These are phyloP conservation scores for Boletus eberwhitei DNA, from an alignment of 768 basidiomycete species.

Conservation along the genomic window DNA sequence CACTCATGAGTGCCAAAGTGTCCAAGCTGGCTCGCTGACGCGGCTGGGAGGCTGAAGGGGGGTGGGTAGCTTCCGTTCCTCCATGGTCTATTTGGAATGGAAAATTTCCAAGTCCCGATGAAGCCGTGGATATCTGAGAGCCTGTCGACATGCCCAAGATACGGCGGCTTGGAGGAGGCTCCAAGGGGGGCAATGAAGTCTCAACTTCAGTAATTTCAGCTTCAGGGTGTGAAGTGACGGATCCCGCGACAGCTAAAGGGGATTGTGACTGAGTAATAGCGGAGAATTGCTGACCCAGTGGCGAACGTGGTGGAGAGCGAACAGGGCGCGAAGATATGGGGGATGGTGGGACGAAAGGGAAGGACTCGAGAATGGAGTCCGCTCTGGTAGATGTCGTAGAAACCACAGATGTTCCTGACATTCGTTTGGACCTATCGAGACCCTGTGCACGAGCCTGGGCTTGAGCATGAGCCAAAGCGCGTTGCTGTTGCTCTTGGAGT, in stretches of 20 bases:
- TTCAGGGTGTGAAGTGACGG: not conserved
- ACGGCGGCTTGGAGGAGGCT: slow-evolving; percentile 56
- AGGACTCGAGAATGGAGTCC: slow-evolving; percentile 82
- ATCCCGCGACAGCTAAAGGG: not conserved
- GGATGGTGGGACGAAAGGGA: slow-evolving; percentile 87
- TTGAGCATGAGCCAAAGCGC: slow-evolving; percentile 58
- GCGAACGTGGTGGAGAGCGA: slow-evolving; percentile 72
- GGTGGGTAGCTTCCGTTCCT: slow-evolving; percentile 31
- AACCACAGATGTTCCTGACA: slow-evolving; percentile 64
- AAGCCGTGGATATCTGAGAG: slow-evolving; percentile 74
- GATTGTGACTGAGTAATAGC: slow-evolving; percentile 18
- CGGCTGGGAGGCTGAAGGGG: slow-evolving; percentile 37
- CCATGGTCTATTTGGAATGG: slow-evolving; percentile 83
- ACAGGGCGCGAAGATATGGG: slow-evolving; percentile 81
- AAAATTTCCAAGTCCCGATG: slow-evolving; percentile 80
- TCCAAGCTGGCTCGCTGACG: slow-evolving; percentile 80
- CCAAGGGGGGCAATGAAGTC: slow-evolving; percentile 34
- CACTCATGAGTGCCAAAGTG: slow-evolving; percentile 78
- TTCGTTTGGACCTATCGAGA: slow-evolving; percentile 43
- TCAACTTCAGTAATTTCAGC: slow-evolving; percentile 24
- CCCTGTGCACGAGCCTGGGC: slow-evolving; percentile 56
- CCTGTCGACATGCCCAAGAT: slow-evolving; percentile 70
- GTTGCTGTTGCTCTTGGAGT: slow-evolving; percentile 66
- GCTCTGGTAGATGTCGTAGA: slow-evolving; percentile 70
- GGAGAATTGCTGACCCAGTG: slow-evolving; percentile 58